These are phyloP conservation scores for Astrothelium subdiscretum DNA, from an alignment of 495 filamentous ascomycete species.

Conservation along the genomic window DNA sequence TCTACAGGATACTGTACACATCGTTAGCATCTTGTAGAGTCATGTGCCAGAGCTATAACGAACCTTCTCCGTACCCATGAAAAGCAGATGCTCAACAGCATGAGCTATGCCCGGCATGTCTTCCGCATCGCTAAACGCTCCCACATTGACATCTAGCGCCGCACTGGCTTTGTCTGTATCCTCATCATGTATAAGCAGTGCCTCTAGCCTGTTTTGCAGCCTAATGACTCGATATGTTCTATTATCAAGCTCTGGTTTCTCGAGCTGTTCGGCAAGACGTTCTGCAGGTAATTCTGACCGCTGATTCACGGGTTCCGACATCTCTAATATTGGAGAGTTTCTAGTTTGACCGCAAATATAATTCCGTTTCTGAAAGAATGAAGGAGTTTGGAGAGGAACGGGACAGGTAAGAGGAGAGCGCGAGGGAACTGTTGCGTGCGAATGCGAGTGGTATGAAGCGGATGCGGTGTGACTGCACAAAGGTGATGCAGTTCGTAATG, in stretches of 20 bases:
- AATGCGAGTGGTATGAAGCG: not conserved
- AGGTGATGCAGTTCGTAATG: not conserved
- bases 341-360: not conserved
- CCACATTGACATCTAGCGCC: constrained; percentile 89
- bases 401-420: not conserved
- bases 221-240: constrained; percentile 78
- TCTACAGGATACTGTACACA: constrained; percentile 67
- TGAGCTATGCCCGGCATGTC: constrained; percentile 92
- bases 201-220: constrained; percentile 84
- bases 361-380: not conserved
- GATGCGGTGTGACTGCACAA: not conserved
- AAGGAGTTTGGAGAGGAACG: not conserved
- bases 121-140: constrained; percentile 82
- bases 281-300: constrained; percentile 35
- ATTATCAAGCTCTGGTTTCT: constrained; percentile 81
- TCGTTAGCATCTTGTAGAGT: not conserved
- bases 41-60: constrained; percentile 6
- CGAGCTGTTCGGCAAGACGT: constrained; percentile 65
- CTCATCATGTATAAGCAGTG: constrained; percentile 82
- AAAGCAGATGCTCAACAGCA: constrained; percentile 83
- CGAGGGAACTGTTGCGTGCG: not conserved
- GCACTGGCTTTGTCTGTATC: constrained; percentile 96
- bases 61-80: constrained; percentile 98
- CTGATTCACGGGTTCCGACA: not conserved
- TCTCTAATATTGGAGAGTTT: not conserved